Percentiles rank a stretch among this genome's conserved stretches.
These are phyloP conservation scores for Podaxis sp. DNA, from an alignment of 768 basidiomycete species.

Conservation along the genomic window DNA sequence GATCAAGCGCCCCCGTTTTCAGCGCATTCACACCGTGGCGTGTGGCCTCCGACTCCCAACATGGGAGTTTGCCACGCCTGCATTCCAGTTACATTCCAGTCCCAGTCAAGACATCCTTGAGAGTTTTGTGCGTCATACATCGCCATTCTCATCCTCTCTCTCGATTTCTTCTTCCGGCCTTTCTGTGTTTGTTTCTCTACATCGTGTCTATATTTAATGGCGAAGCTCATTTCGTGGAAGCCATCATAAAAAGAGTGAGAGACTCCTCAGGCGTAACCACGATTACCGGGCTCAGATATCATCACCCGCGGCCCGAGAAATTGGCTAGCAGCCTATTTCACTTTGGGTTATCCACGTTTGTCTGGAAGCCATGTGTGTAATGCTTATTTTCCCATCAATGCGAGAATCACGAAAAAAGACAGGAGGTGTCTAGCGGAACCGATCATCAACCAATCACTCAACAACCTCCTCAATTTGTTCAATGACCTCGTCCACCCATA, in stretches of 20 bases:
- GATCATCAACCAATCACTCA: constrained; percentile 33
- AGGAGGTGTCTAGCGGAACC: constrained; percentile 13
- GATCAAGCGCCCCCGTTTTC: constrained; percentile 4
- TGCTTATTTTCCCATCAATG: constrained; percentile 16
- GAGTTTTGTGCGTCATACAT: constrained; percentile 6
- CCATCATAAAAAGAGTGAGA: constrained; percentile 13
- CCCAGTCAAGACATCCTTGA: constrained; percentile 11
- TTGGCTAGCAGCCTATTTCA: constrained; percentile 19
- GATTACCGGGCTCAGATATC: constrained; percentile 15
- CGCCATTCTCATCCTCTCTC: constrained; percentile 10
- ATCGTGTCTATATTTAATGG: constrained; percentile 10
- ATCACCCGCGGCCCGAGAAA: constrained; percentile 15
- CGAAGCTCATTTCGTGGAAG: constrained; percentile 11
- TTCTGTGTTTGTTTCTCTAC: constrained; percentile 6
- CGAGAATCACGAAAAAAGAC: constrained; percentile 11
- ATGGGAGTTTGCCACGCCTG: constrained; percentile 18
- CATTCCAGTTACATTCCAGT: constrained; percentile 12
- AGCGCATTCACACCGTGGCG: constrained; percentile 20
- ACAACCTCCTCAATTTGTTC: constrained; percentile 87
- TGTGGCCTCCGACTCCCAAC: constrained; percentile 19
- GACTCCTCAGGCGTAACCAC: constrained; percentile 14
- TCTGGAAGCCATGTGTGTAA: constrained; percentile 16
- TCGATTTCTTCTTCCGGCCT: constrained; percentile 3
- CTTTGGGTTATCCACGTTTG: constrained; percentile 22
- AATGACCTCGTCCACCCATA: constrained; percentile 91